Evolutionary conservation across 176 grass and related monocot genomes (phyloP), one percentile per base, ranked within the genome.

Genomic region (Secale cereale): DNA sequence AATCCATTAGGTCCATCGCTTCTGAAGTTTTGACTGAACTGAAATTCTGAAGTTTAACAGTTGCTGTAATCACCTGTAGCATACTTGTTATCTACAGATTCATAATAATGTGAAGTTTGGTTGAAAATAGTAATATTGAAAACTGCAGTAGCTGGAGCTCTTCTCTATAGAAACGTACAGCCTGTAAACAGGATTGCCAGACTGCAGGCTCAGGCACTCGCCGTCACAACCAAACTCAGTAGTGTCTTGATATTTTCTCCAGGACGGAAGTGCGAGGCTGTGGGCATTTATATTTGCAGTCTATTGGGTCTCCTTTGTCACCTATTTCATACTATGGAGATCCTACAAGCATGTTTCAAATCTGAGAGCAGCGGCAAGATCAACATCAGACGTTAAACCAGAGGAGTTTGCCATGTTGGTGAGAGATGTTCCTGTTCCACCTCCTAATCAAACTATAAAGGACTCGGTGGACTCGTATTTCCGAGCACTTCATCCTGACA

Each of bases 271-370:
- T 54, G 1, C 0, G 40, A 98, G 91, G 88, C 78, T 98, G 41
- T 98, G 96, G 96, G 96, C 89, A 86, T 95, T 98, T 85, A 27
- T 93, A 20, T 59, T 90, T 11, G 43, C 77, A 26, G 93, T 94
- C 43, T 95, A 98, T 33, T 98, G 91, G 91, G 89, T 98, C 72
- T 95, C 96, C 52, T 90, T 95, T 87, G 86, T 92, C 8, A 98
- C 91, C 20, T 95, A 94, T 78, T 95, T 92, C 9, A 8, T 98
- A n/a, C 86, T 98, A 10, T 98, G 96, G 93, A 95, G 68, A 83
- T 83, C 93, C 66, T 98, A 98, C 91, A 96, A 84, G 57, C 94
- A 91, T 82, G 97, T 99, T 23, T 92, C 90, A 0, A 70, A 96
- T 82, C 61, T 99, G 77, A 88, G 97, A 79, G 97, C 91, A 10